Conservation (phyloP, 345 rosid species). For the Excoecaria cochinchinensis region DNA sequence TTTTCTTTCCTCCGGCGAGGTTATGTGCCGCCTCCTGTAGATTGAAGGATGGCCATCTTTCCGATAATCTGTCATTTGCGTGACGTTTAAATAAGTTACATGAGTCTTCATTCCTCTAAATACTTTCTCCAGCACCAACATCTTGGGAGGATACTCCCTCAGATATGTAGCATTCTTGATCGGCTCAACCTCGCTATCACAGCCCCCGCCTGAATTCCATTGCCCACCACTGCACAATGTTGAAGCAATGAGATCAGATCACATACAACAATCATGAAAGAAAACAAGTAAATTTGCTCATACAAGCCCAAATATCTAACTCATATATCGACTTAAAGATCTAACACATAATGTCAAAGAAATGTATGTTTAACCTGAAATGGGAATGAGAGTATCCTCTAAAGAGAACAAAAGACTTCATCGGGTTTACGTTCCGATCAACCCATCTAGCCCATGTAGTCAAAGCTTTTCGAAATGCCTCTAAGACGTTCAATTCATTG, state of each 20-base stretch:
- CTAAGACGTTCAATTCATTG: constrained; percentile 69
- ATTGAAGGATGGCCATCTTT: constrained; percentile 95
- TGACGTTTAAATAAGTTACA: constrained; percentile 80
- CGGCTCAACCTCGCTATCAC: constrained; percentile 79
- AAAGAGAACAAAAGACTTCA: constrained; percentile 69
- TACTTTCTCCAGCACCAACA: constrained; percentile 76
- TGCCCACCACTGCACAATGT: constrained; percentile 76
- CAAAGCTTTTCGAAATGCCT: constrained; percentile 85
- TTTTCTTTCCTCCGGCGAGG: constrained; percentile 42
- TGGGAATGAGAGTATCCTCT: constrained; percentile 94
- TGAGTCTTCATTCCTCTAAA: constrained; percentile 70
- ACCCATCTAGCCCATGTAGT: constrained; percentile 95
- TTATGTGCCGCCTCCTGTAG: constrained; percentile 55
- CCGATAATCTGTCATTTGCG: constrained; percentile 77
- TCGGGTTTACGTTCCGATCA: constrained; percentile 68
- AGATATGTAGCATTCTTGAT: constrained; percentile 76
- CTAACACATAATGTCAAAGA: not conserved
- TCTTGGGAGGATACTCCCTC: constrained; percentile 62
- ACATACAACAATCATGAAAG: not conserved
- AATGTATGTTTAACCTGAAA: constrained; percentile 58
- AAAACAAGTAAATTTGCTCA: not conserved
- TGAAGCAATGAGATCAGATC: not conserved
- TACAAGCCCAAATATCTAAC: not conserved
- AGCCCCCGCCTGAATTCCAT: constrained; percentile 97
- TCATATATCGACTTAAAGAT: not conserved